These are phyloP conservation scores for Ilex paraguariensis DNA, from an alignment of 305 asterid genomes.

Conservation along the genomic window DNA sequence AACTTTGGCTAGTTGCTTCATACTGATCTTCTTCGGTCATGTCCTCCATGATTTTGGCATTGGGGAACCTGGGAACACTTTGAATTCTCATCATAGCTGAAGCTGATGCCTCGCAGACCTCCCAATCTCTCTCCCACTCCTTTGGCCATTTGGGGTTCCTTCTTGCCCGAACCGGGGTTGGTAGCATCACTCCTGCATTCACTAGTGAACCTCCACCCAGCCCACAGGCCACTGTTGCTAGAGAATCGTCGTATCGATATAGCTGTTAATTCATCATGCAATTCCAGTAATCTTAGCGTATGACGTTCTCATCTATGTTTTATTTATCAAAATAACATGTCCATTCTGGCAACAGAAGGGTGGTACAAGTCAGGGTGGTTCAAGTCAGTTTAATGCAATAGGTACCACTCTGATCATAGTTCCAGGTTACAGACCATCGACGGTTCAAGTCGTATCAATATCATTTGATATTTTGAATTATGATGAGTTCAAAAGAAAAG, in stretches of 20 bases:
- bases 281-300: neutral
- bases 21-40: constrained; percentile 21
- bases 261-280: constrained; percentile 15
- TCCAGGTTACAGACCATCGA: constrained; percentile 8
- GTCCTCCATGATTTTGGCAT: constrained; percentile 35
- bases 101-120: constrained; percentile 31
- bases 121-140: constrained; percentile 60
- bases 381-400: too few relatives aligned
- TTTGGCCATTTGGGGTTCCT: constrained; percentile 44
- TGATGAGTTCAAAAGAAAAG: too few relatives aligned
- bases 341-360: too few relatives aligned
- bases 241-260: constrained; percentile 34
- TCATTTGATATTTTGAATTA: too few relatives aligned
- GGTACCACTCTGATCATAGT: neutral
- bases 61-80: constrained; percentile 37
- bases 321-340: too few relatives aligned
- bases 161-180: constrained; percentile 32
- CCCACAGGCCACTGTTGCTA: constrained; percentile 45
- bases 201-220: constrained; percentile 58
- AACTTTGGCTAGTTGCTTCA: constrained; percentile 9
- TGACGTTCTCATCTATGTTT: too few relatives aligned
- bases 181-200: constrained; percentile 49
- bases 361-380: too few relatives aligned
- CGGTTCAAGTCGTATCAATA: too few relatives aligned
- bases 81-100: constrained; percentile 36